These are phyloP conservation scores for Globomyces sp. DNA, from an alignment of 371 early-diverging fungal genomes.

Conservation along the genomic window DNA sequence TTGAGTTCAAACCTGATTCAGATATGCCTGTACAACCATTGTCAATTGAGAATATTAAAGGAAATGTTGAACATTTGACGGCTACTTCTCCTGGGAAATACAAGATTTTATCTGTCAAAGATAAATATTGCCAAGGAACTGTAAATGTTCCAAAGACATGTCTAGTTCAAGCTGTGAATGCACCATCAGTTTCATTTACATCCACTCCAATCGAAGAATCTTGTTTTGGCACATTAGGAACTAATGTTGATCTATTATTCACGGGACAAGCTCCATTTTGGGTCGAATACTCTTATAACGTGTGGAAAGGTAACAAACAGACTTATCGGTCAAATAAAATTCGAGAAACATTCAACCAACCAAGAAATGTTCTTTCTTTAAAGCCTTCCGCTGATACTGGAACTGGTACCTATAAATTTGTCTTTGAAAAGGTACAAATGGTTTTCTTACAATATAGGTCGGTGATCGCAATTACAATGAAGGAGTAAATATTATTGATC, in stretches of 20 bases:
- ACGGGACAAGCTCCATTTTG: conserved; percentile 46
- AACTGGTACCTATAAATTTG: conserved; percentile 44
- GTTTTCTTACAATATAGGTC: conserved; percentile 22
- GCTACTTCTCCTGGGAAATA: conserved; percentile 37
- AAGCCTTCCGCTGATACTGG: background rate
- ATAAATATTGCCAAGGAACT: conserved; percentile 37
- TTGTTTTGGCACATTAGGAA: conserved; percentile 51
- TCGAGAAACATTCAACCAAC: too few relatives aligned
- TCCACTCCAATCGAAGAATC: conserved; percentile 39
- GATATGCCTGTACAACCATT: background rate
- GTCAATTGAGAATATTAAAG: background rate
- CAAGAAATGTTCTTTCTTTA: too few relatives aligned
- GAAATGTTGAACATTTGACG: conserved; percentile 5
- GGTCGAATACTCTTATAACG: background rate
- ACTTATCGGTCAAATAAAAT: too few relatives aligned
- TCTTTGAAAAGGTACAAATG: conserved; percentile 33
- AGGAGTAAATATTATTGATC: conserved; percentile 29
- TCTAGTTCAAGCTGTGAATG: conserved; percentile 33
- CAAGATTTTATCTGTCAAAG: conserved; percentile 28
- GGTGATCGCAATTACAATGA: conserved; percentile 40
- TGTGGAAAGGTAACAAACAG: too few relatives aligned
- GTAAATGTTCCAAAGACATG: conserved; percentile 30
- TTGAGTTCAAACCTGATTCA: background rate
- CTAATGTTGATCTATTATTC: conserved; percentile 39
- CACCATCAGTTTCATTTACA: conserved; percentile 37